Conservation (phyloP, 2,329 filamentous ascomycete genomes). For the Aspergillus brunneoviolaceus region DNA sequence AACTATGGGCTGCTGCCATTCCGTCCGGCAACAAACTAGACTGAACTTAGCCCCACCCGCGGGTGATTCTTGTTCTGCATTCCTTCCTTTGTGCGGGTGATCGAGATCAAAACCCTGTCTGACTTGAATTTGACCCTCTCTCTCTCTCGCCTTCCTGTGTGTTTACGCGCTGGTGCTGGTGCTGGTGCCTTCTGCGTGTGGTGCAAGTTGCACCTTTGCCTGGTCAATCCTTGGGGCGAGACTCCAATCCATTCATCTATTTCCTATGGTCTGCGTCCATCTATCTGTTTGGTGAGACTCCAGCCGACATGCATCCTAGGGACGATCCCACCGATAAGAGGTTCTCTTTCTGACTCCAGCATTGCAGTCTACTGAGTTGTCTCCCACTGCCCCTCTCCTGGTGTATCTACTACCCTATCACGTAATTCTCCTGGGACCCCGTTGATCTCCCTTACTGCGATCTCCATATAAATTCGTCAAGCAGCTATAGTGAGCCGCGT, state of each 20-base stretch:
- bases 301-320: constrained; percentile 18
- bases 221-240: neutral
- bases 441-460: neutral
- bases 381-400: constrained; percentile 18
- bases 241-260: neutral
- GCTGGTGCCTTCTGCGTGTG: neutral
- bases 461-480: neutral
- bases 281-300: constrained; percentile 5
- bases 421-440: neutral
- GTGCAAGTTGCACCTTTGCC: neutral
- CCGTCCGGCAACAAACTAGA: constrained; percentile 10
- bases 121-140: neutral
- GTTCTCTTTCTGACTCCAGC: constrained; percentile 14
- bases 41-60: constrained; percentile 20
- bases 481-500: neutral
- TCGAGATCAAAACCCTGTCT: neutral
- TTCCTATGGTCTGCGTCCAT: neutral
- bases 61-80: constrained; percentile 13
- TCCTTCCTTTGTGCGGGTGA: constrained; percentile 5
- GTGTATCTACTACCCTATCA: constrained; percentile 6
- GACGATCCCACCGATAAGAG: constrained; percentile 20
- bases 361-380: constrained; percentile 21
- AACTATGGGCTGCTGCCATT: constrained; percentile 1
- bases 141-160: constrained; percentile 4
- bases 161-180: neutral